Evolutionary conservation across 1,284 basidiomycete species (phyloP), one percentile per base, ranked within the genome.

Genomic region (Malassezia caprae): DNA sequence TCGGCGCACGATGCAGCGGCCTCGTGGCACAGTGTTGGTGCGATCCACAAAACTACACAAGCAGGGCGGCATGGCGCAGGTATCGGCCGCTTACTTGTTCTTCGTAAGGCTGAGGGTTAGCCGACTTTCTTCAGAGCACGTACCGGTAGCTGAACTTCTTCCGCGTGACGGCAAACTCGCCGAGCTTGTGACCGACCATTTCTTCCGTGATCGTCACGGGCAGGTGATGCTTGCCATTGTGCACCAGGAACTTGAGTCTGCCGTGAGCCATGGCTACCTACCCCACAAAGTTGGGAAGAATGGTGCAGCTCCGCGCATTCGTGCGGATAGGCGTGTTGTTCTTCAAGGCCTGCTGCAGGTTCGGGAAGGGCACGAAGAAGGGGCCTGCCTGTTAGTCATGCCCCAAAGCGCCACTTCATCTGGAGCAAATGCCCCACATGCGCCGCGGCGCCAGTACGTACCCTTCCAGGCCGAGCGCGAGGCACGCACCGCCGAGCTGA

Each of bases 101-200:
- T 56, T 56, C 34, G 54, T 56, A n/a, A 56, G 37, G 19, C 53
- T 55, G 45, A 23, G 4, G 2, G 53, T 55, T 43, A 55, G 40
- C 17, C 1, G 3, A 4, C 0, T n/a, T 23, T 17, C 8, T 12
- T 15, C 35, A 3, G 27, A 32, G 15, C 40, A 62, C 51, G 80
- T 80, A 64, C 61, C 65, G 63, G 61, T 71, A 75, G 31, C 65
- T 62, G 69, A 80, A 81, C 50, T 75, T 77, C 68, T 81, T 81
- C 76, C 87, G 83, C 39, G 90, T 96, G 58, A 85, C 81, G 17
- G 90, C 80, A 76, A 96, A 96, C 78, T 96, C 91, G 48, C 93
- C 93, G 52, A 98, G 77, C 76, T 98, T 96, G 76, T 96, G 90
- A 0, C 93, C 93, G 2, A 98, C 89, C 91, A 96, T 96, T 75